These are phyloP conservation scores for Protea cynaroides DNA, from an alignment of 164 flowering plant genomes.

Conservation along the genomic window DNA sequence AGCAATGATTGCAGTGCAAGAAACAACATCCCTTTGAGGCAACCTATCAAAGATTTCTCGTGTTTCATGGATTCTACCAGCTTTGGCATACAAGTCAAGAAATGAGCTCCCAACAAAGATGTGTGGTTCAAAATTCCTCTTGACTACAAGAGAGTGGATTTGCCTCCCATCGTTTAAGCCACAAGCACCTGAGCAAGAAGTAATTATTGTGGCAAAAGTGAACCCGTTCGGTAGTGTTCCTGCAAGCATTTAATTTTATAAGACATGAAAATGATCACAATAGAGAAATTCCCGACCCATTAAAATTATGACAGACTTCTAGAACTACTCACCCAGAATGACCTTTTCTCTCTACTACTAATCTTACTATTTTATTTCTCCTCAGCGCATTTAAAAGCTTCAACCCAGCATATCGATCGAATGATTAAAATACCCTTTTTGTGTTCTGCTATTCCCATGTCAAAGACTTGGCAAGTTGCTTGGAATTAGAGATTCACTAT, in stretches of 20 bases:
- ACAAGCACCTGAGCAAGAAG: conserved; percentile 38
- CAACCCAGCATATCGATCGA: no score
- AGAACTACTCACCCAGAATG: no score
- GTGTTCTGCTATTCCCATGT: no score
- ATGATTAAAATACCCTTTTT: no score
- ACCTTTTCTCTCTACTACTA: no score
- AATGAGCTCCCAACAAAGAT: conserved; percentile 70
- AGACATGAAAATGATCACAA: not conserved
- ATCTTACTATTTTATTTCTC: no score
- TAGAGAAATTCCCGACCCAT: not conserved
- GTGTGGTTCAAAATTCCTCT: conserved; percentile 37
- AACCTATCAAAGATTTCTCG: conserved; percentile 46
- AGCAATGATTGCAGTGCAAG: conserved; percentile 71
- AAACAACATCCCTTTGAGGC: conserved; percentile 66
- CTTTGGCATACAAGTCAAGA: conserved; percentile 76
- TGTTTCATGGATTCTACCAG: conserved; percentile 56
- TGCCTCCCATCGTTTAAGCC: conserved; percentile 44
- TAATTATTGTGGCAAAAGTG: conserved; percentile 55
- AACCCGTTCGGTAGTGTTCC: conserved; percentile 62
- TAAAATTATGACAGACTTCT: no score
- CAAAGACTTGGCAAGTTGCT: not conserved
- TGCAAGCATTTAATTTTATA: conserved; percentile 22
- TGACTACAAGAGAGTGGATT: conserved; percentile 45
- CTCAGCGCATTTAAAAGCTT: no score
- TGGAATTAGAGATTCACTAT: not conserved